Conservation (phyloP, 257 asterid genomes). For the Plantago major region DNA sequence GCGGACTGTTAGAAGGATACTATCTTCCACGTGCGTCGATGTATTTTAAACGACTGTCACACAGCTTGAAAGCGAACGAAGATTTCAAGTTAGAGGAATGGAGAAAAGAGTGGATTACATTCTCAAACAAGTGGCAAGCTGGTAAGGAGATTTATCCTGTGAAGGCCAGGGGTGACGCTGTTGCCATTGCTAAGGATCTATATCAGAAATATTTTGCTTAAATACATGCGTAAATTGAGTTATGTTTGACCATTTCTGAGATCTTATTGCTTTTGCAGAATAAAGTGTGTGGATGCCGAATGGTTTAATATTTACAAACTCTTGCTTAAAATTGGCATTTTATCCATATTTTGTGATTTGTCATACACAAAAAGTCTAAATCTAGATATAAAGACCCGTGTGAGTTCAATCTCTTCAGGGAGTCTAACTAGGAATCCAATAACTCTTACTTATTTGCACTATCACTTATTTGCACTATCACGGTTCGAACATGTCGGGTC, state of each 20-base stretch:
- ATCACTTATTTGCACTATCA: too few species aligned
- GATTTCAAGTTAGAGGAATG: slow-evolving; percentile 64
- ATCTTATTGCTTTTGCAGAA: neutral
- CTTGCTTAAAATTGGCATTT: too few species aligned
- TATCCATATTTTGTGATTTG: too few species aligned
- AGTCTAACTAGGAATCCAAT: too few species aligned
- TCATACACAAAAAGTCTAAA: too few species aligned
- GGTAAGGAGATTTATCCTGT: slow-evolving; percentile 58
- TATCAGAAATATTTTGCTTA: slow-evolving; percentile 51
- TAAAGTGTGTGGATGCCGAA: neutral
- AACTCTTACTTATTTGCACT: too few species aligned
- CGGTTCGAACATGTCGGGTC: too few species aligned
- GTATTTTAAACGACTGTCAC: slow-evolving; percentile 53
- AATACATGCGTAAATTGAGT: neutral
- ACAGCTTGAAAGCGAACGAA: slow-evolving; percentile 49
- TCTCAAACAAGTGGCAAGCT: slow-evolving; percentile 77
- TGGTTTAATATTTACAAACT: neutral
- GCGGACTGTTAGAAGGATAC: slow-evolving; percentile 66
- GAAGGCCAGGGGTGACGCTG: slow-evolving; percentile 63
- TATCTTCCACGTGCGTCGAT: slow-evolving; percentile 86
- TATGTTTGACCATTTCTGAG: neutral
- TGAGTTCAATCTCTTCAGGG: too few species aligned
- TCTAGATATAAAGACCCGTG: too few species aligned
- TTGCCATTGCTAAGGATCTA: slow-evolving; percentile 54
- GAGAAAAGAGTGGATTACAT: slow-evolving; percentile 89